Percentiles rank a stretch among this genome's conserved stretches.
phyloP scores from a whole-genome alignment of 768 basidiomycete species.

The Amanita inopinata region DNA sequence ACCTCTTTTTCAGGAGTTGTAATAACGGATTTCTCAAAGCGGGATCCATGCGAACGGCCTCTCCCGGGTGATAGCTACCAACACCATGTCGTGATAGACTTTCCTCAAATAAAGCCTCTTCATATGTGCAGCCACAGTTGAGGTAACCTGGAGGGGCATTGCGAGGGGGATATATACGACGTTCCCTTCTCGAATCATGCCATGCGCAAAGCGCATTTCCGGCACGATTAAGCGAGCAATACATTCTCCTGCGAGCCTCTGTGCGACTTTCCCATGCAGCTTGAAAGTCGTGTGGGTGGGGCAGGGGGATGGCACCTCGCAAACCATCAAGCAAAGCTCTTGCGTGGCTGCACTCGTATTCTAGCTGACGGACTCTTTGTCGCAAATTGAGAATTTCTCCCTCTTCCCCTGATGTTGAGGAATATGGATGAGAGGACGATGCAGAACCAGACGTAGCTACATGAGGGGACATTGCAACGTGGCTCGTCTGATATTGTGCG shows the following conservation, averaged over 20 bases:
- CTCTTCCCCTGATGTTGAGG: constrained; percentile 16
- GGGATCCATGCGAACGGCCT: constrained; percentile 83
- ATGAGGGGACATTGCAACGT: background rate
- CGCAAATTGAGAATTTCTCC: constrained; percentile 48
- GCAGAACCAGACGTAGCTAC: background rate
- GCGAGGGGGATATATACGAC: constrained; percentile 66
- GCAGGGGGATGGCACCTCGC: constrained; percentile 21
- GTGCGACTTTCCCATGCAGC: constrained; percentile 65
- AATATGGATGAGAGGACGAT: background rate
- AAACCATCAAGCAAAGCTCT: constrained; percentile 23
- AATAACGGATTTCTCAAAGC: constrained; percentile 75
- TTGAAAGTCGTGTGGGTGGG: constrained; percentile 40
- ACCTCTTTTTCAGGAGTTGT: constrained; percentile 59
- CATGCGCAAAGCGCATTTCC: constrained; percentile 86
- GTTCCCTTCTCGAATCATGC: constrained; percentile 84
- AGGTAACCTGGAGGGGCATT: constrained; percentile 71
- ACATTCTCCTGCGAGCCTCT: constrained; percentile 56
- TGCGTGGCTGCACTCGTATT: constrained; percentile 45
- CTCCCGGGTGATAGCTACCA: constrained; percentile 77
- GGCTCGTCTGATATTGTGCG: background rate
- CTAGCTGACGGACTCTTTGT: constrained; percentile 51
- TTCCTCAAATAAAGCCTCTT: constrained; percentile 83
- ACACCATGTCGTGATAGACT: constrained; percentile 70
- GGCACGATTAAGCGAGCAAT: constrained; percentile 78
- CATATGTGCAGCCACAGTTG: constrained; percentile 81